Conservation (phyloP, 768 basidiomycete species). For the Cyathus striatus region DNA sequence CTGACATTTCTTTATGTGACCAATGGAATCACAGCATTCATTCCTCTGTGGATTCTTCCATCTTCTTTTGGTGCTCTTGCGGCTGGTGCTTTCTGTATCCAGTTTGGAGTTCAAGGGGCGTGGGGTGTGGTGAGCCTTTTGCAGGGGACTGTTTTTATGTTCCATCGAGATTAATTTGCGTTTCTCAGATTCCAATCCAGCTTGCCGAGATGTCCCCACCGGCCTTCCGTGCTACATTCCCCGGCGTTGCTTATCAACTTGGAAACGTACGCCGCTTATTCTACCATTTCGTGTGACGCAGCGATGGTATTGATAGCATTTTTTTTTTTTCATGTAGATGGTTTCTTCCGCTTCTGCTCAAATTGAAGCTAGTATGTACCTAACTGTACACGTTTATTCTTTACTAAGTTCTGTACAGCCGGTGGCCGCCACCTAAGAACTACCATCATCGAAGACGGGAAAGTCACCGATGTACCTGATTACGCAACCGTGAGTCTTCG, state of each 20-base stretch:
- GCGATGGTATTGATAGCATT: background rate
- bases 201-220: conserved; percentile 83
- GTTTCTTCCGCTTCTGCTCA: conserved; percentile 71
- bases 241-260: conserved; percentile 80
- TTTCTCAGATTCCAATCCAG: conserved; percentile 58
- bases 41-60: conserved; percentile 85
- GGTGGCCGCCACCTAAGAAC: conserved; percentile 58
- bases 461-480: conserved; percentile 42
- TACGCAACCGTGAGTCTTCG: conserved; percentile 46
- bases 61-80: conserved; percentile 59
- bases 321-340: conserved; percentile 28
- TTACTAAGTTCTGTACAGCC: conserved; percentile 27
- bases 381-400: background rate
- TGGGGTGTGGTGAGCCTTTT: conserved; percentile 76
- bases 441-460: conserved; percentile 40
- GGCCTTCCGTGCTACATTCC: conserved; percentile 85
- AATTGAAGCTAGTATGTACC: conserved; percentile 63
- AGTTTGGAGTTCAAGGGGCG: conserved; percentile 86
- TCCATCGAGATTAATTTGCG: conserved; percentile 32
- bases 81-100: conserved; percentile 83
- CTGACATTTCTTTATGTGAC: background rate
- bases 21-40: conserved; percentile 31
- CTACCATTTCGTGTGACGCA: background rate
- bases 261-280: conserved; percentile 51
- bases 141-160: conserved; percentile 18